phyloP scores from a whole-genome alignment of 352 stramenopile species.

The Lagenidium sp. region DNA sequence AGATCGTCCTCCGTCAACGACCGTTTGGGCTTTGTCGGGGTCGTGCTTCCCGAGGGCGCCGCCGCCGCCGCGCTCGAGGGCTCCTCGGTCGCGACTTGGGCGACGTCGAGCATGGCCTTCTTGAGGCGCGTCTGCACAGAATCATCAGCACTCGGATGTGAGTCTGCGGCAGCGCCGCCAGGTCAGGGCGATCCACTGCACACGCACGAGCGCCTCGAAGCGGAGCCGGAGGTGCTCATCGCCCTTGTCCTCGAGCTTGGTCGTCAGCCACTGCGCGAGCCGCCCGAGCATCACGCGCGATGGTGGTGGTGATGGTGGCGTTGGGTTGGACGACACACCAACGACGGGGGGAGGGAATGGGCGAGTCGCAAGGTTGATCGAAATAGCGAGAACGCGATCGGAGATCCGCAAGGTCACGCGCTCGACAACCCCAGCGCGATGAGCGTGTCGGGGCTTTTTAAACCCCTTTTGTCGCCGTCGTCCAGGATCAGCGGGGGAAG shows the following conservation, averaged over 20 bases:
- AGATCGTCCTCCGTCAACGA: constrained; percentile 42
- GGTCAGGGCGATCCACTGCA: not conserved
- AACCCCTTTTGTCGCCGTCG: no score
- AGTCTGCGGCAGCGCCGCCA: no score
- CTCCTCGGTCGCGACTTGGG: constrained; percentile 14
- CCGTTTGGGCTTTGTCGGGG: constrained; percentile 3
- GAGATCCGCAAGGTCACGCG: no score
- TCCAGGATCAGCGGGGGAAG: no score
- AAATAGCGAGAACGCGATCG: no score
- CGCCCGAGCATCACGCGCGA: constrained; percentile 63
- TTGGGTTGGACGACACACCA: no score
- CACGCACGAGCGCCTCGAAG: constrained; percentile 51
- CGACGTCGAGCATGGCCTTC: constrained; percentile 49
- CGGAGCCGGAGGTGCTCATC: constrained; percentile 42
- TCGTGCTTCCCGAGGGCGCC: constrained; percentile 2
- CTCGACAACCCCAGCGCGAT: no score
- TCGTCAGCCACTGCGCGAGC: constrained; percentile 57
- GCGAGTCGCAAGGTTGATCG: no score
- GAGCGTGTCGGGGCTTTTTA: no score
- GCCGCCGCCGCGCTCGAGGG: constrained; percentile 1
- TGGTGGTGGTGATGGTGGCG: no score
- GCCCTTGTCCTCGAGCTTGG: constrained; percentile 41
- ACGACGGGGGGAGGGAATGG: no score
- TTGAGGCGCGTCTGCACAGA: constrained; percentile 44
- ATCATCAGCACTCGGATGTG: no score